A percentile compares a stretch with the other conserved stretches of the same genome.
These are phyloP conservation scores for Collariella sp. DNA, from an alignment of 495 filamentous ascomycete species.

Conservation along the genomic window DNA sequence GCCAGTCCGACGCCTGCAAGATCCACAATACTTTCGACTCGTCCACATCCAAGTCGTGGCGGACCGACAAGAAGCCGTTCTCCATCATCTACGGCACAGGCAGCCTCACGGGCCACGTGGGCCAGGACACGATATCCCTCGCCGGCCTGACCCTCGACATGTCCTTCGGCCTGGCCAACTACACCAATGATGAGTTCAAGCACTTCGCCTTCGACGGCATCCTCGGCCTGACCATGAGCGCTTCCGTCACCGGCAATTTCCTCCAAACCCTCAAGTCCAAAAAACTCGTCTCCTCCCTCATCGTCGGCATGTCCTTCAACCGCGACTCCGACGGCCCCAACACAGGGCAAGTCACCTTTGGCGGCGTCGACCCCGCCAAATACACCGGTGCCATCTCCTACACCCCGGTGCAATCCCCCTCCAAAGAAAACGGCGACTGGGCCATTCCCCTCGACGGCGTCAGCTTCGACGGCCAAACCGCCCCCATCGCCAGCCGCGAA, in stretches of 20 bases:
- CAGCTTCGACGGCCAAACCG: slow-evolving; percentile 46
- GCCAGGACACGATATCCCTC: slow-evolving; percentile 53
- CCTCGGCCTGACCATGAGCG: slow-evolving; percentile 57
- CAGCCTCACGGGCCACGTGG: slow-evolving; percentile 52
- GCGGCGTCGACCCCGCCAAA: slow-evolving; percentile 53
- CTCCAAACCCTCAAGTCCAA: slow-evolving; percentile 51
- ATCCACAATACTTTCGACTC: slow-evolving; percentile 59
- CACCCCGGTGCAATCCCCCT: slow-evolving; percentile 34
- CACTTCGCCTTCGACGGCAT: slow-evolving; percentile 84
- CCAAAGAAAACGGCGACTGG: slow-evolving; percentile 46
- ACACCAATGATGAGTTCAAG: slow-evolving; percentile 58
- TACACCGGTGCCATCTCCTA: slow-evolving; percentile 61
- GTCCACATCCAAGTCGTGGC: slow-evolving; percentile 49
- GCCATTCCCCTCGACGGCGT: slow-evolving; percentile 58
- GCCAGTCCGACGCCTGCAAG: slow-evolving; percentile 51
- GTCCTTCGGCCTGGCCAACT: slow-evolving; percentile 59
- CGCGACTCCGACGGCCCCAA: slow-evolving; percentile 54
- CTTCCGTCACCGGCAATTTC: slow-evolving; percentile 47
- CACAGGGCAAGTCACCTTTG: slow-evolving; percentile 71
- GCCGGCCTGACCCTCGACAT: slow-evolving; percentile 53
- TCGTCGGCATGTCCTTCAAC: slow-evolving; percentile 60
- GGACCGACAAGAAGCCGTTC: slow-evolving; percentile 42
- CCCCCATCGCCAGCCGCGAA: slow-evolving; percentile 41
- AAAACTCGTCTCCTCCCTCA: slow-evolving; percentile 50
- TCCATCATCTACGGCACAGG: slow-evolving; percentile 65